These are phyloP conservation scores for Puya raimondii DNA, from an alignment of 176 grass and related monocot species.

Conservation along the genomic window DNA sequence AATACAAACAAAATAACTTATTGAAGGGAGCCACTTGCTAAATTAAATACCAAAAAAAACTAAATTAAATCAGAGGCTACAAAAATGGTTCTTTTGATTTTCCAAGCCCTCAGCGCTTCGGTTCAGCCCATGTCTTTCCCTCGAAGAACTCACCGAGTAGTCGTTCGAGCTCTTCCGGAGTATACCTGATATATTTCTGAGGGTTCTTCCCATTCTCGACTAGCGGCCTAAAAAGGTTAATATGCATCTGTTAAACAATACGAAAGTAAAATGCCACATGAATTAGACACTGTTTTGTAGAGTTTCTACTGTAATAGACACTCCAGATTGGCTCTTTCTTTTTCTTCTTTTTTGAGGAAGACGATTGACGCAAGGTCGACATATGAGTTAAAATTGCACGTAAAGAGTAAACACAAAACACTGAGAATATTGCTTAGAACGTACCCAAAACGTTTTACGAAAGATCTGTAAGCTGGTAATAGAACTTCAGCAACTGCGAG, in stretches of 20 bases:
- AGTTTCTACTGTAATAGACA: too few species aligned
- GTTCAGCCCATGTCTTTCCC: slow-evolving; percentile 58
- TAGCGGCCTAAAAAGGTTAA: slow-evolving; percentile 29
- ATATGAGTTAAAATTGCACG: too few species aligned
- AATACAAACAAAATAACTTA: too few species aligned
- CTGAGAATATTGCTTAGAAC: slow-evolving; percentile 5
- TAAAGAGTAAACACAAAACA: too few species aligned
- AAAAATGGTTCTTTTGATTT: neutral
- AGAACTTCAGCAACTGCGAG: slow-evolving; percentile 85
- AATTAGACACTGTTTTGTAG: too few species aligned
- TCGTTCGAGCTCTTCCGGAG: slow-evolving; percentile 54
- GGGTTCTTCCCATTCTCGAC: slow-evolving; percentile 77
- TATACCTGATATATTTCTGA: slow-evolving; percentile 61
- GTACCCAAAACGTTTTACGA: slow-evolving; percentile 85
- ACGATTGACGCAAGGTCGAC: too few species aligned
- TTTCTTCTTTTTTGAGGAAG: too few species aligned
- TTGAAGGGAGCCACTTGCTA: too few species aligned
- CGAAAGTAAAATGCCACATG: neutral
- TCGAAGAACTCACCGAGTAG: slow-evolving; percentile 66
- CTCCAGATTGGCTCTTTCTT: too few species aligned
- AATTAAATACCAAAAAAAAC: too few species aligned
- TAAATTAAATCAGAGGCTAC: too few species aligned
- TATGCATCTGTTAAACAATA: neutral
- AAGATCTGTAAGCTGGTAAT: slow-evolving; percentile 86
- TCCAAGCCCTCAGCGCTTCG: slow-evolving; percentile 32